These are phyloP conservation scores for Eucalyptus polyanthemos DNA, from an alignment of 345 rosid genomes.

Conservation along the genomic window DNA sequence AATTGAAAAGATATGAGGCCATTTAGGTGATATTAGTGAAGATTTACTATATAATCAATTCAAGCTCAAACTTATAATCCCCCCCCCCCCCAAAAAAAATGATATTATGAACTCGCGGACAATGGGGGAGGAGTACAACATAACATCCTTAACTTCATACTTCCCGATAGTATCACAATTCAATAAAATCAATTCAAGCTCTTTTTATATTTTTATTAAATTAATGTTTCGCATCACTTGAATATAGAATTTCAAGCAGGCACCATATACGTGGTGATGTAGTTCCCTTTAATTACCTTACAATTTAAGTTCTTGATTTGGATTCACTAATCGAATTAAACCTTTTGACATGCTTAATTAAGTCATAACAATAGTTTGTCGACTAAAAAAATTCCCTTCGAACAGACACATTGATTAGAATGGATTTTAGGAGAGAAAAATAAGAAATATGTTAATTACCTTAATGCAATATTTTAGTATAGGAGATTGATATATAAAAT, in stretches of 20 bases:
- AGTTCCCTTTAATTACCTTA: neutral
- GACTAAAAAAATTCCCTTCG: neutral
- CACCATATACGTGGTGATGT: fast-evolving
- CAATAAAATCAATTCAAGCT: neutral
- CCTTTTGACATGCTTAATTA: neutral
- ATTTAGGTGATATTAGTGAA: too few relatives aligned
- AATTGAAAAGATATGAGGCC: too few relatives aligned
- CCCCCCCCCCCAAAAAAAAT: too few relatives aligned
- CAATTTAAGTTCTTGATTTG: neutral
- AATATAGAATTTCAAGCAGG: neutral
- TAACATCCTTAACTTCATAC: too few relatives aligned
- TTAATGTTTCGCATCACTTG: neutral
- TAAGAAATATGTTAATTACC: neutral
- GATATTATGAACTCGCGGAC: too few relatives aligned
- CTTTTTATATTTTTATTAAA: too few relatives aligned
- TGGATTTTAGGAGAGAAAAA: neutral
- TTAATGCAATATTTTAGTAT: neutral
- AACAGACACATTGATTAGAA: too few relatives aligned
- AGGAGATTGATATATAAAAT: neutral
- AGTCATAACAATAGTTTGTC: neutral
- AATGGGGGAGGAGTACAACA: too few relatives aligned
- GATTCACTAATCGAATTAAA: neutral
- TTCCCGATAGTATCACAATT: too few relatives aligned
- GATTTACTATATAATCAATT: too few relatives aligned
- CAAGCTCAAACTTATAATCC: too few relatives aligned